These are phyloP conservation scores for Calendula officinalis DNA, from an alignment of 129 eudicot genomes.

Conservation along the genomic window DNA sequence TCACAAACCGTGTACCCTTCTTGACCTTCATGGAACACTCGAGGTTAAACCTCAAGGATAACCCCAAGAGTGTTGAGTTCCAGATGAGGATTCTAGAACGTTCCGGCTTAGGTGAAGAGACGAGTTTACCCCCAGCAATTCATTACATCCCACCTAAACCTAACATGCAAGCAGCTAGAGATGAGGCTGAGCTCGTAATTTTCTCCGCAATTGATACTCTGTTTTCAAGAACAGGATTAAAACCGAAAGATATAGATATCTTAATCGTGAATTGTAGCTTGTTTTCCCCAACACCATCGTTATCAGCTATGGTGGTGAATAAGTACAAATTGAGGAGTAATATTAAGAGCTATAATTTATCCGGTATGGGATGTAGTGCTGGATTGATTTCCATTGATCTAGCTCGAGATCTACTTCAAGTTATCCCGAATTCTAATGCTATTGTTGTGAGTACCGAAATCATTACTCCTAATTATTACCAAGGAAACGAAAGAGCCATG, in stretches of 20 bases:
- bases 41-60: constrained; percentile 36
- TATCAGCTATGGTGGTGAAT: constrained; percentile 67
- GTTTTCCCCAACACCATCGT: constrained; percentile 65
- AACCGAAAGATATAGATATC: constrained; percentile 60
- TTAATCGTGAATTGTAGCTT: constrained; percentile 65
- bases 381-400: constrained; percentile 58
- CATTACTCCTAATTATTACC: constrained; percentile 59
- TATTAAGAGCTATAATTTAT: constrained; percentile 52
- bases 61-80: constrained; percentile 60
- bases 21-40: constrained; percentile 73
- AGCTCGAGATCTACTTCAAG: constrained; percentile 57
- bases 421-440: constrained; percentile 47
- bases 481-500: constrained; percentile 70
- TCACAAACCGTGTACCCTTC: constrained; percentile 49
- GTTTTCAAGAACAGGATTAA: constrained; percentile 41
- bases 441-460: constrained; percentile 59
- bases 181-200: constrained; percentile 55
- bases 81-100: constrained; percentile 69
- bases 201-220: constrained; percentile 52
- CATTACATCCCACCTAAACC: constrained; percentile 64
- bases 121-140: constrained; percentile 58
- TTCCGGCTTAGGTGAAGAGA: constrained; percentile 70
- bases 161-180: constrained; percentile 55
- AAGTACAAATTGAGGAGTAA: constrained; percentile 66
- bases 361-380: constrained; percentile 77